Percentiles rank a stretch among this genome's conserved stretches.
phyloP scores from a whole-genome alignment of 768 basidiomycete genomes.

The Leccinum uliginosum region DNA sequence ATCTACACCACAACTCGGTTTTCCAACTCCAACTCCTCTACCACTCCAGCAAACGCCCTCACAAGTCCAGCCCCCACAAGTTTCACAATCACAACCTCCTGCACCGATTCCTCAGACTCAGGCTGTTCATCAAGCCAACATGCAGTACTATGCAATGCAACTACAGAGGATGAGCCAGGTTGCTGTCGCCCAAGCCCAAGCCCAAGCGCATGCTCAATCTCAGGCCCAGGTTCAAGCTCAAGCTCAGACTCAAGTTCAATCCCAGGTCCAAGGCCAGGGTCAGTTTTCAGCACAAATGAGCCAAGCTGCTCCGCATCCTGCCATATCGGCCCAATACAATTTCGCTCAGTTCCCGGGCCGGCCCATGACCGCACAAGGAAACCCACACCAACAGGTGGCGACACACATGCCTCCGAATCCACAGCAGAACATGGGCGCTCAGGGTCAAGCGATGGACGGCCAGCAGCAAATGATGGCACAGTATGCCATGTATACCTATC shows the following conservation, averaged over 20 bases:
- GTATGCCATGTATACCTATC: slow-evolving; percentile 26
- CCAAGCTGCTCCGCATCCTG: slow-evolving; percentile 25
- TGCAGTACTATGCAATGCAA: slow-evolving; percentile 13
- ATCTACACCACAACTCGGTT: slow-evolving; percentile 27
- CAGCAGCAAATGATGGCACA: slow-evolving; percentile 31
- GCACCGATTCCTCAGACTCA: slow-evolving; percentile 18
- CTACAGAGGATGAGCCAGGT: slow-evolving; percentile 19
- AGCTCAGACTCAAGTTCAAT: slow-evolving; percentile 19
- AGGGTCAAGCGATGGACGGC: slow-evolving; percentile 20
- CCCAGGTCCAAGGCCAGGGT: slow-evolving; percentile 20
- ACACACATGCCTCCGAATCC: slow-evolving; percentile 25
- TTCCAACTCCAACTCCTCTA: slow-evolving; percentile 17
- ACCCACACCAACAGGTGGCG: slow-evolving; percentile 24
- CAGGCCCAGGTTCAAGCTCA: slow-evolving; percentile 7
- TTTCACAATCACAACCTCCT: slow-evolving; percentile 17
- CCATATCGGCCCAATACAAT: slow-evolving; percentile 30
- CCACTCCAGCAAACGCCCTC: slow-evolving; percentile 22
- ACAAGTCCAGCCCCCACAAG: slow-evolving; percentile 22
- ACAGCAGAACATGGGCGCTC: slow-evolving; percentile 26
- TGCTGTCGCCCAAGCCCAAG: slow-evolving; percentile 21
- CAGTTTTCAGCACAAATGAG: slow-evolving; percentile 23
- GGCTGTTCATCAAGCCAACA: slow-evolving; percentile 6
- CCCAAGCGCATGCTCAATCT: too few relatives aligned
- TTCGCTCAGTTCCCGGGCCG: slow-evolving; percentile 30
- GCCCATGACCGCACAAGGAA: slow-evolving; percentile 26